Evolutionary conservation across 2,329 filamentous ascomycete species (phyloP).

Genomic region (Chaetomiaceae sp.): DNA sequence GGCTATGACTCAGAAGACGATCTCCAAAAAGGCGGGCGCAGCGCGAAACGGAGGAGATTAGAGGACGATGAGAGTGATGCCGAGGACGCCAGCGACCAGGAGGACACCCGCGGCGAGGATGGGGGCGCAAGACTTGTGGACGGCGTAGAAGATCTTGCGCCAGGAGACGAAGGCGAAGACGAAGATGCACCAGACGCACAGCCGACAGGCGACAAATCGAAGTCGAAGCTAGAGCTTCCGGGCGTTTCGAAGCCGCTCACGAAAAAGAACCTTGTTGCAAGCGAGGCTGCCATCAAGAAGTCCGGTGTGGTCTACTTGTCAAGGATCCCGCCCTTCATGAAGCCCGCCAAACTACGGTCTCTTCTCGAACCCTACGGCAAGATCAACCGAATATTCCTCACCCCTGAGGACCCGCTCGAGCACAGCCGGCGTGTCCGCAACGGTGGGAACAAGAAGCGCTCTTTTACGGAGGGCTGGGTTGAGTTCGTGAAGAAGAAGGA

Average conservation of each 20-base stretch:
- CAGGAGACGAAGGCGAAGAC: slow-evolving; percentile 27
- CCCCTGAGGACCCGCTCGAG: slow-evolving; percentile 63
- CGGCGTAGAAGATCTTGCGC: slow-evolving; percentile 19
- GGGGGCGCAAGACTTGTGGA: slow-evolving; percentile 24
- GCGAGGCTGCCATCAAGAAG: slow-evolving; percentile 59
- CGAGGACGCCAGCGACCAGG: slow-evolving; percentile 33
- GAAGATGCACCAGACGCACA: slow-evolving; percentile 1
- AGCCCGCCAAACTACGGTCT: slow-evolving; percentile 68
- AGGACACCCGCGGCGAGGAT: slow-evolving; percentile 26
- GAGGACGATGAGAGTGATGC: slow-evolving; percentile 38
- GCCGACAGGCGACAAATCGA: slow-evolving; percentile 19
- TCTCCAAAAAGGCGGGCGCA: slow-evolving; percentile 57
- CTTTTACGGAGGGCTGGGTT: slow-evolving; percentile 81
- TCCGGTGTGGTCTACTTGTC: slow-evolving; percentile 81
- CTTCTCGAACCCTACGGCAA: slow-evolving; percentile 69
- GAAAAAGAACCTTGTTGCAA: slow-evolving; percentile 62
- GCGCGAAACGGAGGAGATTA: slow-evolving; percentile 58
- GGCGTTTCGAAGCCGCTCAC: slow-evolving; percentile 49
- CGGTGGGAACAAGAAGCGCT: slow-evolving; percentile 77
- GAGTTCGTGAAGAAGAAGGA: slow-evolving; percentile 72
- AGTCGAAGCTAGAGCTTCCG: slow-evolving; percentile 31
- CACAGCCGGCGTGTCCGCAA: slow-evolving; percentile 61
- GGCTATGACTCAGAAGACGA: slow-evolving; percentile 67
- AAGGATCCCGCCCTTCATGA: slow-evolving; percentile 83
- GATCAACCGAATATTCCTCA: slow-evolving; percentile 72